Conservation (phyloP, 225 moss, liverwort and hornwort genomes). For the Lunularia cruciata region DNA sequence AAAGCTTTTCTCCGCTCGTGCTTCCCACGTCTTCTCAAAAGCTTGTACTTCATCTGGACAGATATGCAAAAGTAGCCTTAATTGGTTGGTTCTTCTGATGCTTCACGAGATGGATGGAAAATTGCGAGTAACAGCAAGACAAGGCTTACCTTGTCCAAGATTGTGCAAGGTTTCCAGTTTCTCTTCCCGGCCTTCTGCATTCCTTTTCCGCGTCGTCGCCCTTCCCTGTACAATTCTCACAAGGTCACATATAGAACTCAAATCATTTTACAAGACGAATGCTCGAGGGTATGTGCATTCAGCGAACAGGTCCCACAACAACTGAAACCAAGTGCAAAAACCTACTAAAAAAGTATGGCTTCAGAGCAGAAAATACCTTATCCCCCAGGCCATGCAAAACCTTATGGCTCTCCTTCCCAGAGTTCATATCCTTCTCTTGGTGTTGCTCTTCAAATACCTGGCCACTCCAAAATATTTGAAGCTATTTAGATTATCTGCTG, state of each 20-base stretch:
- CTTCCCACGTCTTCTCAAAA: conserved; percentile 48
- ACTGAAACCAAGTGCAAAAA: no score
- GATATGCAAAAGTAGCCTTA: background rate
- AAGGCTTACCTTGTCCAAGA: conserved; percentile 28
- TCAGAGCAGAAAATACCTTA: conserved; percentile 11
- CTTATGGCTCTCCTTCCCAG: conserved; percentile 33
- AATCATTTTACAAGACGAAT: no score
- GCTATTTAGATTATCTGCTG: no score
- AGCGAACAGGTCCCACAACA: no score
- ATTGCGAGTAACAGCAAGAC: no score
- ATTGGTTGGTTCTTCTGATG: background rate
- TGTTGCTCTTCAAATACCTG: conserved; percentile 47
- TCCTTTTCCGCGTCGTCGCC: conserved; percentile 46
- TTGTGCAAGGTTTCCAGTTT: conserved; percentile 43
- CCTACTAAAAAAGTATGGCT: background rate
- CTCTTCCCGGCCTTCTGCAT: conserved; percentile 46
- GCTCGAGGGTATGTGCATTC: no score
- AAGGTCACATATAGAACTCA: no score
- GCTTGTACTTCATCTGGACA: conserved; percentile 35
- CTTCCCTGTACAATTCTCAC: conserved; percentile 24
- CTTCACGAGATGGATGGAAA: no score
- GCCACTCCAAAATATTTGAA: background rate
- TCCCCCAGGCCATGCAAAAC: conserved; percentile 33
- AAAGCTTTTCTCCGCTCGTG: conserved; percentile 35
- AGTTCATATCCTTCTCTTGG: conserved; percentile 29